phyloP scores from a whole-genome alignment of 768 basidiomycete genomes.

The Rhodotorula taiwanensis region DNA sequence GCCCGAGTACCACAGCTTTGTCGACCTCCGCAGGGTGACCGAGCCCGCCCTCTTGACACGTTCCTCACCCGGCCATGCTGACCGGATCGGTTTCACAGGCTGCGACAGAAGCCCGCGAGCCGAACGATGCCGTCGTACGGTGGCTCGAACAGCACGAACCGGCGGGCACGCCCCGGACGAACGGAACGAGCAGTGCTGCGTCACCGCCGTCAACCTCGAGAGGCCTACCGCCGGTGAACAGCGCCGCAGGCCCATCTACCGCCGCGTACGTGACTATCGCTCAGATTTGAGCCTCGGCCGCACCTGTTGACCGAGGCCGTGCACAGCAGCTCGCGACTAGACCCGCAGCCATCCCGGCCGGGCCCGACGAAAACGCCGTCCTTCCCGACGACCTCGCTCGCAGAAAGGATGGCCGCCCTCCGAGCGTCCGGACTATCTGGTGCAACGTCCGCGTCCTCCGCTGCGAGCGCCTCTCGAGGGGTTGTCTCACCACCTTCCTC shows the following conservation, averaged over 20 bases:
- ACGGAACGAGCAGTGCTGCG: no score
- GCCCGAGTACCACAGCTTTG: background rate
- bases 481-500: slow-evolving; percentile 1
- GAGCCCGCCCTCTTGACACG: no score
- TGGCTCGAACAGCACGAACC: slow-evolving; percentile 23
- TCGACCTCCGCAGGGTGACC: background rate
- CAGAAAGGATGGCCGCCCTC: slow-evolving; percentile 4
- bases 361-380: background rate
- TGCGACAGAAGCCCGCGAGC: background rate
- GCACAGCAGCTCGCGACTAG: no score
- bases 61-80: background rate
- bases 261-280: no score
- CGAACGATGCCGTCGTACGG: background rate
- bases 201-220: no score
- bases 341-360: background rate
- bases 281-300: no score
- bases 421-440: background rate
- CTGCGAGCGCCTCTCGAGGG: background rate
- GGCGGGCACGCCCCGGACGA: no score
- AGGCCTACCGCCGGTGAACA: no score
- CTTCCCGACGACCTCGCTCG: background rate
- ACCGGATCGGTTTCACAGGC: background rate
- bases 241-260: no score
- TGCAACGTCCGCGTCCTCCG: background rate
- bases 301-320: no score